These are phyloP conservation scores for Colletotrichum coccodes DNA, from an alignment of 2,329 filamentous ascomycete genomes.

Conservation along the genomic window DNA sequence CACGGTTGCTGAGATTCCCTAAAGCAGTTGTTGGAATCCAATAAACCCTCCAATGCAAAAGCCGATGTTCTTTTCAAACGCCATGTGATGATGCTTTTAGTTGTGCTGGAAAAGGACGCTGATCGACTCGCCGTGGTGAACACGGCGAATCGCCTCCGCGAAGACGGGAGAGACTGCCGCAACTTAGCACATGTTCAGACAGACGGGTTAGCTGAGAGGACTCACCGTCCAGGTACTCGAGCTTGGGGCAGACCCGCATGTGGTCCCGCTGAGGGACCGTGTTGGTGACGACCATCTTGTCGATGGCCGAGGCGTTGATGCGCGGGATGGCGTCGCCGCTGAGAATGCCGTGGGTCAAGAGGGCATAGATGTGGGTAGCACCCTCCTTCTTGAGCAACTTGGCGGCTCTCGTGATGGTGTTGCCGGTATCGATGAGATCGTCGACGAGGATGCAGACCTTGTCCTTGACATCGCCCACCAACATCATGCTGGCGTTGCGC, in stretches of 20 bases:
- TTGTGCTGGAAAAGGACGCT: slow-evolving; percentile 79
- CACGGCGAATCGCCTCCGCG: slow-evolving; percentile 92
- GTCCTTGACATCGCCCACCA: slow-evolving; percentile 86
- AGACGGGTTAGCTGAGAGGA: background rate
- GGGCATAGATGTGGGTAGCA: slow-evolving; percentile 88
- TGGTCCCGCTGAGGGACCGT: slow-evolving; percentile 91
- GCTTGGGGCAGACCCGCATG: slow-evolving; percentile 79
- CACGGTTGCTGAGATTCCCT: slow-evolving; percentile 22
- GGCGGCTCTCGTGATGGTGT: slow-evolving; percentile 95
- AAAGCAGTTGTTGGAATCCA: slow-evolving; percentile 28
- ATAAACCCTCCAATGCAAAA: slow-evolving; percentile 34
- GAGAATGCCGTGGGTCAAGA: slow-evolving; percentile 94
- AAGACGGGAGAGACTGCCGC: slow-evolving; percentile 79
- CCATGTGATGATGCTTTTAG: slow-evolving; percentile 32
- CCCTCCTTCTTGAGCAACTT: slow-evolving; percentile 97
- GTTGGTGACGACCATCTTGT: slow-evolving; percentile 96
- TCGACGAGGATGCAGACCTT: slow-evolving; percentile 91
- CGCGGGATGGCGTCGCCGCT: slow-evolving; percentile 94
- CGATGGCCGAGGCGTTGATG: slow-evolving; percentile 91
- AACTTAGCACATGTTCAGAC: slow-evolving; percentile 4
- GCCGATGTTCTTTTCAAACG: slow-evolving; percentile 32
- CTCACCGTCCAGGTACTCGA: slow-evolving; percentile 83
- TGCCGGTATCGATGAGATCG: slow-evolving; percentile 94
- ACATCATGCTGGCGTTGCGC: slow-evolving; percentile 94
- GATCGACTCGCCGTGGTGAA: slow-evolving; percentile 98